Evolutionary conservation across 106 monocot genomes (phyloP).

Genomic region (Platanthera zijinensis): DNA sequence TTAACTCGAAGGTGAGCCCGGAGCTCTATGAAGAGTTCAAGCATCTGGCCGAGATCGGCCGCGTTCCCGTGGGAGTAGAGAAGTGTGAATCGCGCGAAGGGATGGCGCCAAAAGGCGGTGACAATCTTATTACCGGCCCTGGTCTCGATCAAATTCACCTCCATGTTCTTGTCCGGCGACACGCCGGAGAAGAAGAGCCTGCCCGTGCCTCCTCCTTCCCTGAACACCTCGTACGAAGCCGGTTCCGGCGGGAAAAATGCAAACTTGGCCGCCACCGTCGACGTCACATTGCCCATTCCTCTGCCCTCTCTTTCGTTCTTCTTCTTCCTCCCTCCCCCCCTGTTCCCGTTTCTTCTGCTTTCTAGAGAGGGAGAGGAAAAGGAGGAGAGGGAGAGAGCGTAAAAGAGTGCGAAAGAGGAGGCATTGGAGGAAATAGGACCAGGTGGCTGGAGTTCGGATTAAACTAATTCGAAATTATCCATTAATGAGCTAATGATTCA

Average conservation of each 20-base stretch:
- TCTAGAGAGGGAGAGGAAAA: not conserved
- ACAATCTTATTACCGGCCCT: slow-evolving; percentile 63
- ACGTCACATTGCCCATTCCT: slow-evolving; percentile 9
- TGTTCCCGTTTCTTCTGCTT: not conserved
- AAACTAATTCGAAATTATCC: not conserved
- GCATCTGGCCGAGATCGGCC: slow-evolving; percentile 96
- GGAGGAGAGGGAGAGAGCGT: not conserved
- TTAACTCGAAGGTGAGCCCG: slow-evolving; percentile 79
- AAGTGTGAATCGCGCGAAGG: slow-evolving; percentile 58
- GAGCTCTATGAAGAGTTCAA: slow-evolving; percentile 85
- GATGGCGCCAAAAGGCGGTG: slow-evolving; percentile 77
- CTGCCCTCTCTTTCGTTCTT: not conserved
- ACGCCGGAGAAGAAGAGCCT: slow-evolving; percentile 44
- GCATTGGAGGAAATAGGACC: slow-evolving; percentile 2
- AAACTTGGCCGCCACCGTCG: slow-evolving; percentile 70
- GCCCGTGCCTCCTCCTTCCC: slow-evolving; percentile 41
- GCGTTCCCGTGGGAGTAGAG: slow-evolving; percentile 98
- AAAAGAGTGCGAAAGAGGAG: not conserved
- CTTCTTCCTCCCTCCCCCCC: not conserved
- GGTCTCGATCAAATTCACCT: slow-evolving; percentile 60
- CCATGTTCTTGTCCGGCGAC: slow-evolving; percentile 42
- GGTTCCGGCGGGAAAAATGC: slow-evolving; percentile 98
- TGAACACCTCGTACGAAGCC: slow-evolving; percentile 69
- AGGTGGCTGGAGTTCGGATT: not conserved
- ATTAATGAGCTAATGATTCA: no score